phyloP scores from a whole-genome alignment of 306 rosid genomes.

The Elaeagnus macrophylla region DNA sequence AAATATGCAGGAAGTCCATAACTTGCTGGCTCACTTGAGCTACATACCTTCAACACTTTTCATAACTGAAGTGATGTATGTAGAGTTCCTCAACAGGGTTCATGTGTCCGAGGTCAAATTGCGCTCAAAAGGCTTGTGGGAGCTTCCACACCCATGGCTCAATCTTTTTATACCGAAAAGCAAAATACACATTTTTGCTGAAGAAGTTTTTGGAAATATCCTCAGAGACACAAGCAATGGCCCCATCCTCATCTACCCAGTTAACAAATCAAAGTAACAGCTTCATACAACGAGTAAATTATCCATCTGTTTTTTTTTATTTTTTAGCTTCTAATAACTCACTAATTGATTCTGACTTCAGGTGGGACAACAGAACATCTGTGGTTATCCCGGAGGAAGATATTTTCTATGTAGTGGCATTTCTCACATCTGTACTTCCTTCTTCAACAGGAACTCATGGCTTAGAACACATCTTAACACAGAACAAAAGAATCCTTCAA shows the following conservation, averaged over 20 bases:
- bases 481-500: conserved; percentile 73
- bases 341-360: conserved; percentile 28
- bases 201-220: conserved; percentile 75
- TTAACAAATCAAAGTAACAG: conserved; percentile 67
- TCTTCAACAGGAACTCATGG: conserved; percentile 69
- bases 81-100: conserved; percentile 82
- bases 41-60: conserved; percentile 78
- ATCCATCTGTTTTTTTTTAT: not conserved
- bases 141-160: conserved; percentile 98
- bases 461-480: conserved; percentile 65
- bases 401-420: conserved; percentile 74
- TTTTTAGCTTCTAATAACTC: not conserved
- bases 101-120: conserved; percentile 75
- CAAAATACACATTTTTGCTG: conserved; percentile 65
- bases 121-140: conserved; percentile 90
- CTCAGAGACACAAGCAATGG: conserved; percentile 62
- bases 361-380: conserved; percentile 86
- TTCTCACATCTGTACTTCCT: conserved; percentile 80
- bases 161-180: conserved; percentile 84
- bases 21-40: conserved; percentile 33
- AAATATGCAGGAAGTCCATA: conserved; percentile 57
- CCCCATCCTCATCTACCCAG: conserved; percentile 89
- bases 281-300: not conserved
- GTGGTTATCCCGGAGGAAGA: conserved; percentile 78
- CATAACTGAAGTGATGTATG: conserved; percentile 60